phyloP scores from a whole-genome alignment of 1,284 basidiomycete species.

The Puccinia horiana region DNA sequence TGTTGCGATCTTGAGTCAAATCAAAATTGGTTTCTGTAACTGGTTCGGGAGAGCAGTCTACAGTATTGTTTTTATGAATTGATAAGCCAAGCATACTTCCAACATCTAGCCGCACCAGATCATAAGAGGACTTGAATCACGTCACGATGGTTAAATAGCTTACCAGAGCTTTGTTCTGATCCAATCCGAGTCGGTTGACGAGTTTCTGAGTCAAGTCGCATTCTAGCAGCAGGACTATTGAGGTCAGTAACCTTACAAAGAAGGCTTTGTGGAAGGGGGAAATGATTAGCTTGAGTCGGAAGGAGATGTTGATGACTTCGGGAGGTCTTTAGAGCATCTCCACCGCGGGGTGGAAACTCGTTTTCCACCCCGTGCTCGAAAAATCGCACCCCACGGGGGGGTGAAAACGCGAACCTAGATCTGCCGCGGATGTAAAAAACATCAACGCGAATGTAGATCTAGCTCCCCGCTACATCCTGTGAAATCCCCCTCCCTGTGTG shows the following conservation, averaged over 20 bases:
- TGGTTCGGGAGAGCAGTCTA: conserved; percentile 48
- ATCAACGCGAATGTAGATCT: too few species aligned
- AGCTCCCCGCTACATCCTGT: too few species aligned
- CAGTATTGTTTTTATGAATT: not conserved
- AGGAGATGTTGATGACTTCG: not conserved
- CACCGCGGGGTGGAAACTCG: too few species aligned
- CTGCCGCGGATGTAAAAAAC: too few species aligned
- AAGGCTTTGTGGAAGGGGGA: conserved; percentile 4
- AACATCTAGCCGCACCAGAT: not conserved
- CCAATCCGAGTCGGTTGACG: conserved; percentile 39
- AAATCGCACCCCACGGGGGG: too few species aligned
- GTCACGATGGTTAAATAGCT: not conserved
- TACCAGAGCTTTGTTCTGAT: conserved; percentile 44
- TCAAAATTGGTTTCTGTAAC: conserved; percentile 47
- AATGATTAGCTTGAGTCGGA: not conserved
- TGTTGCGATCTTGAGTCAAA: conserved; percentile 45
- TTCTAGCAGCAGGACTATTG: conserved; percentile 34
- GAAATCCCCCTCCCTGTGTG: too few species aligned
- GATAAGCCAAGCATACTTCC: not conserved
- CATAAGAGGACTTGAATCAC: not conserved
- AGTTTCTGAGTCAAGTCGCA: conserved; percentile 37
- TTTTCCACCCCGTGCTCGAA: too few species aligned
- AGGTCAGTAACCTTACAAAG: conserved; percentile 4
- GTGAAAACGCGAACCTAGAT: too few species aligned
- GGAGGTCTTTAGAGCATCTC: conserved; percentile 13